Conservation (phyloP, 352 stramenopile genomes). For the Globisporangium irregulare region DNA sequence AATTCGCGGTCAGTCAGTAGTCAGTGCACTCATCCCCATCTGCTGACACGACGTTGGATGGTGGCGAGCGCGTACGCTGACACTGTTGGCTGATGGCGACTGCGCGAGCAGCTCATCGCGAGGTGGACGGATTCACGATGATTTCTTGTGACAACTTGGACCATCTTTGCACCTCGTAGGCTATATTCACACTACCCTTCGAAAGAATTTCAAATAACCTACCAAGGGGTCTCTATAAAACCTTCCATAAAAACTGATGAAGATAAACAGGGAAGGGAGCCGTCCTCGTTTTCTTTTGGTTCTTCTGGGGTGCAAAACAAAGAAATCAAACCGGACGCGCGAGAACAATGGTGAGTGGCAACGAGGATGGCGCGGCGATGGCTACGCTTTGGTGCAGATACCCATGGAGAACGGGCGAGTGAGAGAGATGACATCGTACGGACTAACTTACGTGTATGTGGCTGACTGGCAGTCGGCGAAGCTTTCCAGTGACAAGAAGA, state of each 20-base stretch:
- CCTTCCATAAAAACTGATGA: neutral
- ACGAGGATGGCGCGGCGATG: neutral
- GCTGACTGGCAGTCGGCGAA: constrained; percentile 29
- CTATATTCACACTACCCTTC: neutral
- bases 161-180: neutral
- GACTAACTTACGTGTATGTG: neutral
- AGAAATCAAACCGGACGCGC: neutral
- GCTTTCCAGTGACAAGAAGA: constrained; percentile 61
- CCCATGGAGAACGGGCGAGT: neutral
- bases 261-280: neutral
- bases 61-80: neutral
- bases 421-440: neutral
- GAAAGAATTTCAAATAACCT: neutral
- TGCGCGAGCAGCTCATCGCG: neutral
- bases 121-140: too few species aligned
- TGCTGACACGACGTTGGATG: neutral
- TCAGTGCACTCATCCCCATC: constrained; percentile 1
- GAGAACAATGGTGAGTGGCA: constrained; percentile 7
- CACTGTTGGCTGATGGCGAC: neutral
- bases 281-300: neutral
- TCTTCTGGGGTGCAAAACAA: constrained; percentile 3
- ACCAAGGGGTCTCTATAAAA: neutral
- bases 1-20: neutral
- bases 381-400: neutral
- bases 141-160: neutral